Base-by-base conservation (phyloP, 805 yeast species). In the Pichia kluyveri region DNA sequence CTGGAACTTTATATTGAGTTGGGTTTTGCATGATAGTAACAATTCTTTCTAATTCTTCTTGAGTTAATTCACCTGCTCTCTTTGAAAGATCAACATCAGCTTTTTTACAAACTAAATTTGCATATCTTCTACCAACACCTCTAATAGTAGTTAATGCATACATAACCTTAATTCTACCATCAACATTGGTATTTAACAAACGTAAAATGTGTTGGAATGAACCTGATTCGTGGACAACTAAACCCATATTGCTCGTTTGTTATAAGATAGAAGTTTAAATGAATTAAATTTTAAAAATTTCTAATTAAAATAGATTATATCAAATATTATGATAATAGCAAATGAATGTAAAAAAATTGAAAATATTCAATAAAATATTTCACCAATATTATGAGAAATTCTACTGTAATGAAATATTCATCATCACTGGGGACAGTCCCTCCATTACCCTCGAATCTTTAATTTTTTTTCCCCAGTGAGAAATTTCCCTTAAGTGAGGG, bases 101-200 rank as follows among this genome's bases (percentile, higher is more conserved):
- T 85, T 91, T 95, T 87, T 95, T 95, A 83, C 98, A 93, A 72
- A 93, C 96, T 80, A 93, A 82, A 90, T 95, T 93, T 77, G 99
- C 82, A 86, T 91, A 95, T 82, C 99, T 93, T 79, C 98, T 95
- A 82, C 99, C 99, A 69, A 93, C 98, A 90, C 99, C 99, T 82
- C 96, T 87, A 75, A 93, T 95, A 79, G 90, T 86, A 83, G 99
- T 90, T 80, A 93, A 82, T 75, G 99, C 99, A 87, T 90, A 95
- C 93, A 93, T 95, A 77, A 93, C 83, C 85, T 93, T 93, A 83
- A 91, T 91, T 89, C 95, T 90, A 86, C 99, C 99, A 78, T 93
- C 99, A 75, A 93, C 97, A 90, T 93, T 93, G 80, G 99, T 93
- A 89, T 95, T 93, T 79, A 93, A 88, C 82, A 93, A 87, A 91